phyloP scores from a whole-genome alignment of 2,329 filamentous ascomycete species.

The Penicillium rolfsii region DNA sequence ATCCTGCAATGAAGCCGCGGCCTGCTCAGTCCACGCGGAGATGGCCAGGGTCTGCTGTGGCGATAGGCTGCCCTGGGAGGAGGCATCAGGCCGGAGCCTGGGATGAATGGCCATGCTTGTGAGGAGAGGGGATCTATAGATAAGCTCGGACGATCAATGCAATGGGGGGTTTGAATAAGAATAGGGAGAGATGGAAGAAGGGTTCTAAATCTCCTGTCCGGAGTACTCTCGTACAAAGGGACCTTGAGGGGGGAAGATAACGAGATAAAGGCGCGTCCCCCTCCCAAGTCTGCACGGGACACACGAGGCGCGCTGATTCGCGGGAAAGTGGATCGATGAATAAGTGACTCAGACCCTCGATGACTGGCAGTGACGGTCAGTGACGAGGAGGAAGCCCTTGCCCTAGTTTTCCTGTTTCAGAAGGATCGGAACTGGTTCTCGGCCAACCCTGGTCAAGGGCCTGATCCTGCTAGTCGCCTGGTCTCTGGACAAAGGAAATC shows the following conservation, averaged over 20 bases:
- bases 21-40: slow-evolving; percentile 66
- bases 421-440: not conserved
- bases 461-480: not conserved
- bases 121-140: slow-evolving; percentile 3
- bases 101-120: slow-evolving; percentile 49
- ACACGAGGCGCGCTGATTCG: slow-evolving; percentile 26
- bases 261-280: slow-evolving; percentile 22
- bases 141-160: not conserved
- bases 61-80: slow-evolving; percentile 34
- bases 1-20: slow-evolving; percentile 42
- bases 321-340: slow-evolving; percentile 8
- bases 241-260: slow-evolving; percentile 18
- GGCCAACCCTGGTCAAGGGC: not conserved
- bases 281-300: slow-evolving; percentile 27
- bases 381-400: slow-evolving; percentile 21
- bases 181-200: slow-evolving; percentile 12
- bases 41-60: slow-evolving; percentile 59
- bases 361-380: not conserved
- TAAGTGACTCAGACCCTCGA: not conserved
- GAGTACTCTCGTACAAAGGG: slow-evolving; percentile 11
- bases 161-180: slow-evolving; percentile 2
- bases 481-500: not conserved
- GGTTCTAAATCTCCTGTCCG: not conserved
- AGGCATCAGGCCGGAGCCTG: slow-evolving; percentile 32
- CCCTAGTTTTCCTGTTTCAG: slow-evolving; percentile 27